Conservation (phyloP, 2,329 filamentous ascomycete genomes). For the Leptosphaerulina australis region DNA sequence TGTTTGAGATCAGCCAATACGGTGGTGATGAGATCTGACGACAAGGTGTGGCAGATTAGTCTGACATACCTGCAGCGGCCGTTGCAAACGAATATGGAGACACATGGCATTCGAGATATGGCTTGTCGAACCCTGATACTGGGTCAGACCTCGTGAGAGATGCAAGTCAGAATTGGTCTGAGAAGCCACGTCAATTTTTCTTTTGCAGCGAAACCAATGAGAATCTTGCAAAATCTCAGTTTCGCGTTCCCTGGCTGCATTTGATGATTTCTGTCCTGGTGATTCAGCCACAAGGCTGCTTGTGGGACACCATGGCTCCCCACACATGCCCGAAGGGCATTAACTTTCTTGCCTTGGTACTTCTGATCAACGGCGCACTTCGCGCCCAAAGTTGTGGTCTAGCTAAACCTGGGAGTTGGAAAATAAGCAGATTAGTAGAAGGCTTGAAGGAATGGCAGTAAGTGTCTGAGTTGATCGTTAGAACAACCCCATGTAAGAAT, state of each 20-base stretch:
- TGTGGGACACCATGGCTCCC: constrained; percentile 15
- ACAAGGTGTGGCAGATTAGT: background rate
- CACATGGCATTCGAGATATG: constrained; percentile 11
- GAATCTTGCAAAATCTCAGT: background rate
- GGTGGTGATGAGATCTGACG: constrained; percentile 1
- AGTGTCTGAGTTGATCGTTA: background rate
- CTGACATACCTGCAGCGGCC: background rate
- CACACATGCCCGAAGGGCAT: constrained; percentile 14
- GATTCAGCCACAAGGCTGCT: constrained; percentile 16
- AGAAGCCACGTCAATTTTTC: too few relatives aligned
- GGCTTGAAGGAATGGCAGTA: background rate
- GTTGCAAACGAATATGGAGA: background rate
- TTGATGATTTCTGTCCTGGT: constrained; percentile 6
- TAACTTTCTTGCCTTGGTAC: background rate
- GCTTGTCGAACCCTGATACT: constrained; percentile 2
- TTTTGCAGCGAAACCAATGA: too few relatives aligned
- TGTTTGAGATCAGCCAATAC: constrained; percentile 8
- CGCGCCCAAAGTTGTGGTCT: background rate
- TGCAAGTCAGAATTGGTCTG: constrained; percentile 1
- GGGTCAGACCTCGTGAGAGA: constrained; percentile 6
- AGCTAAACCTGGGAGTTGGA: constrained; percentile 1
- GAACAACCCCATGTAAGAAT: background rate
- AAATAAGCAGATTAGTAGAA: background rate
- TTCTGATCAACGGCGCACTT: constrained; percentile 3
- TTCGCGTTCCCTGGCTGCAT: background rate